These are phyloP conservation scores for Catunica adiposa DNA, from an alignment of 2,329 filamentous ascomycete species.

Conservation along the genomic window DNA sequence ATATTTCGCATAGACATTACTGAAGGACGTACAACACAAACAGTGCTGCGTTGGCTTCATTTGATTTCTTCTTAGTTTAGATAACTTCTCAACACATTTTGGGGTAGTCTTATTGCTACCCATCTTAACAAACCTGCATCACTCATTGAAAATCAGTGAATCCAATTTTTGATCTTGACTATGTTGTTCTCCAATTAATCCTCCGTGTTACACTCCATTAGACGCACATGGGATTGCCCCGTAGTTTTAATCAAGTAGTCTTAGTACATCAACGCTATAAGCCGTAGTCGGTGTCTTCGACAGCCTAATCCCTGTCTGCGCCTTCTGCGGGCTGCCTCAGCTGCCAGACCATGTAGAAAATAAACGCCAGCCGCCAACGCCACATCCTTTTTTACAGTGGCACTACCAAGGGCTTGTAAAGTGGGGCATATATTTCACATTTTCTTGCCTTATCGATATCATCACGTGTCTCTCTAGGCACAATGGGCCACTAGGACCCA, in stretches of 20 bases:
- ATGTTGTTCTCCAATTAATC: background rate
- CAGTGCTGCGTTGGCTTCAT: background rate
- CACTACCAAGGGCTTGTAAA: slow-evolving; percentile 7
- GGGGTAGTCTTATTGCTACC: background rate
- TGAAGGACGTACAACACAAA: slow-evolving; percentile 4
- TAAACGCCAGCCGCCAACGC: background rate
- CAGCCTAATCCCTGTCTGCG: background rate
- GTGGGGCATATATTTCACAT: slow-evolving; percentile 1
- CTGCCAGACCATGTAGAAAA: background rate
- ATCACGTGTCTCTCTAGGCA: slow-evolving; percentile 8
- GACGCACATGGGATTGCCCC: too few species aligned
- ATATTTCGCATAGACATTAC: slow-evolving; percentile 9
- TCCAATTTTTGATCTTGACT: background rate
- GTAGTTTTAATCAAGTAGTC: background rate
- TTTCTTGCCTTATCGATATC: slow-evolving; percentile 9
- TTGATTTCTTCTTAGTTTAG: slow-evolving; percentile 1
- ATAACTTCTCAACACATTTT: background rate
- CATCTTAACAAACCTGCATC: background rate
- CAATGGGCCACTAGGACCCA: slow-evolving; percentile 13
- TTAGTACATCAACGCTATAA: background rate
- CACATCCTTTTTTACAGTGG: slow-evolving; percentile 1
- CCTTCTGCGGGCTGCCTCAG: too few species aligned
- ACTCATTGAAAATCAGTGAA: background rate
- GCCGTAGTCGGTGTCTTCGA: background rate
- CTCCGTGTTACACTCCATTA: background rate